Percentiles rank a stretch among this genome's conserved stretches.
These are phyloP conservation scores for Colletotrichum incanum DNA, from an alignment of 2,329 filamentous ascomycete genomes.

Conservation along the genomic window DNA sequence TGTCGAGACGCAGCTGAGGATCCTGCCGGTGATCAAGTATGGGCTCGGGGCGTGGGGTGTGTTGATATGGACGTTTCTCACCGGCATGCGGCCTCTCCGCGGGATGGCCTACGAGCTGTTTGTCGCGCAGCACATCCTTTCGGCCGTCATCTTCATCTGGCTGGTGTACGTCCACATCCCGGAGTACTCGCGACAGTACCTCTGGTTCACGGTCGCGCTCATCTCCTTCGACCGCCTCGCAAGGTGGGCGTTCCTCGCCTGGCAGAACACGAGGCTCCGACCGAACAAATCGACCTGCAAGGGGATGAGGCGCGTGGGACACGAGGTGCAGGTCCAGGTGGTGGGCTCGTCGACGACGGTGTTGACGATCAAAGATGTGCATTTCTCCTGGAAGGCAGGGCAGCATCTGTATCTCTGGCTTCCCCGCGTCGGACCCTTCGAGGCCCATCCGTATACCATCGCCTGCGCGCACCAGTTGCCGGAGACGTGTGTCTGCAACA, in stretches of 20 bases:
- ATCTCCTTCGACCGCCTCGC: slow-evolving; percentile 75
- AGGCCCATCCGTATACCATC: slow-evolving; percentile 75
- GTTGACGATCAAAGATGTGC: slow-evolving; percentile 72
- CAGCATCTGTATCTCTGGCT: slow-evolving; percentile 76
- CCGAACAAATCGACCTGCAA: slow-evolving; percentile 60
- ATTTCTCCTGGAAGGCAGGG: slow-evolving; percentile 72
- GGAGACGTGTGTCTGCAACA: slow-evolving; percentile 70
- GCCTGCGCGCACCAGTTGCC: slow-evolving; percentile 68
- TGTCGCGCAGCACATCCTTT: slow-evolving; percentile 76
- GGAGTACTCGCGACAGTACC: slow-evolving; percentile 69
- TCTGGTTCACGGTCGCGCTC: slow-evolving; percentile 77
- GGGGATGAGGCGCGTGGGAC: slow-evolving; percentile 66
- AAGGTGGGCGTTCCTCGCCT: slow-evolving; percentile 63
- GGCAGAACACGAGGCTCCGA: slow-evolving; percentile 67
- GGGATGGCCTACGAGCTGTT: slow-evolving; percentile 80
- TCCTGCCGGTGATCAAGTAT: slow-evolving; percentile 70
- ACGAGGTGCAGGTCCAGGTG: slow-evolving; percentile 64
- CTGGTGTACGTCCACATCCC: slow-evolving; percentile 77
- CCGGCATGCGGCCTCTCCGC: slow-evolving; percentile 75
- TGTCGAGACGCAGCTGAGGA: slow-evolving; percentile 70
- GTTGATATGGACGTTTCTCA: slow-evolving; percentile 76
- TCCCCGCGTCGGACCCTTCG: slow-evolving; percentile 67
- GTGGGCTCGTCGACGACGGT: slow-evolving; percentile 69
- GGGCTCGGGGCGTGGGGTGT: slow-evolving; percentile 78
- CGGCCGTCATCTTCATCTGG: slow-evolving; percentile 74